phyloP scores from a whole-genome alignment of 768 basidiomycete genomes.

The Boletus fagicola region DNA sequence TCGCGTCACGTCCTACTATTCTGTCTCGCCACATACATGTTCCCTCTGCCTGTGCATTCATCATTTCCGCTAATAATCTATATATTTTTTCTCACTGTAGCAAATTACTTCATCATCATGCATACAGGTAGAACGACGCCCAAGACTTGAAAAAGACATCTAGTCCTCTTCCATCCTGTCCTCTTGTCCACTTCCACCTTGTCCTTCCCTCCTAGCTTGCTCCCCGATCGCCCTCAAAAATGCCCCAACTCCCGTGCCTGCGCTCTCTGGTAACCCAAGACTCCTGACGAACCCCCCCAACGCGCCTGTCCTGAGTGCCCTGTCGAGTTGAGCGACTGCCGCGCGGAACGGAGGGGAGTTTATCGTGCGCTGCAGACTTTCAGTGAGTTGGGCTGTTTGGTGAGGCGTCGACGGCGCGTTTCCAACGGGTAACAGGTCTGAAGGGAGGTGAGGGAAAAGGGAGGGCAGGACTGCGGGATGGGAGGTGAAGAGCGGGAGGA shows the following conservation, averaged over 20 bases:
- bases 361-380: conserved; percentile 72
- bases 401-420: conserved; percentile 33
- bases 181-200: conserved; percentile 20
- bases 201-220: conserved; percentile 56
- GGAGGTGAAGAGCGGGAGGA: conserved; percentile 66
- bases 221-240: conserved; percentile 81
- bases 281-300: conserved; percentile 71
- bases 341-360: conserved; percentile 81
- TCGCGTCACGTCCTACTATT: not conserved
- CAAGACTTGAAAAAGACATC: not conserved
- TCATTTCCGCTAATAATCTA: not conserved
- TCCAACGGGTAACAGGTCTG: conserved; percentile 70
- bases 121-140: not conserved
- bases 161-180: conserved; percentile 84
- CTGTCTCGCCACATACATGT: not conserved
- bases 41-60: not conserved
- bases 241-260: conserved; percentile 71
- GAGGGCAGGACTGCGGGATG: conserved; percentile 68
- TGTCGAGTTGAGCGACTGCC: conserved; percentile 78
- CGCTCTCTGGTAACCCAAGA: conserved; percentile 82
- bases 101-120: conserved; percentile 1
- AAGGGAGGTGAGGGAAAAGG: conserved; percentile 79
- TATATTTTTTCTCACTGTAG: not conserved
- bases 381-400: conserved; percentile 31
- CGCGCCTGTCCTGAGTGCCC: conserved; percentile 79